Base-by-base conservation (phyloP, 2,329 filamentous ascomycete species). In the Alternaria dauci region DNA sequence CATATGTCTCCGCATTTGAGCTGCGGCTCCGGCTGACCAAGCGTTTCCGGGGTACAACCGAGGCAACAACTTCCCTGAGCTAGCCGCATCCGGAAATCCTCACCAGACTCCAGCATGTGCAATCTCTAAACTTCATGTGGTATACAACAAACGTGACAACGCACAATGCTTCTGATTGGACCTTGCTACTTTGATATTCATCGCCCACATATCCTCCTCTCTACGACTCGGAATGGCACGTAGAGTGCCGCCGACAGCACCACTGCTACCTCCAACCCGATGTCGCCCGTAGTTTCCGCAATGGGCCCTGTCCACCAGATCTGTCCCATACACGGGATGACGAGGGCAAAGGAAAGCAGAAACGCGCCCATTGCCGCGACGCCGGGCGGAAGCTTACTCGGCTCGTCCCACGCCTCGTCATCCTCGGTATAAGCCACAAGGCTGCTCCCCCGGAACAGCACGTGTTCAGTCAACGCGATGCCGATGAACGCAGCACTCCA, bases 221-320 rank as follows among this genome's bases (percentile, higher is more conserved):
- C 82, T 41, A 81, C 23, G 51, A 67, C 69, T 36, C 82, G 71
- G 38, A 83, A 69, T 4, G 81, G 81, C 7, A 82, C 58, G 62
- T 84, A 84, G 25, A 83, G 63, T 56, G 81, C 43, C n/a, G 75
- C 76, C 8, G 79, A 80, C 11, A 84, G 71, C 28, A 81, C 81
- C 69, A 89, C 85, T 0, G 87, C 87, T 72, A 88, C 77, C 78
- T 90, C 88, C 58, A 90, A 89, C 0, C 88, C 88, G 71, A 90
- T 85, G 64, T 90, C 88, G 0, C 88, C 88, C 11, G 87, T 88
- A 36, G 68, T 83, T 74, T 82, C 76, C 0, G 87, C 87, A 66
- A 89, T 85, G 0, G 87, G 87, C 0, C 87, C 87, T 8, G 81
- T 84, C 69, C 83, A 89, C 87, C 87, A 89, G 4, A 82, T 84